These are phyloP conservation scores for Xerocomellus chrysenteron DNA, from an alignment of 768 basidiomycete species.

Conservation along the genomic window DNA sequence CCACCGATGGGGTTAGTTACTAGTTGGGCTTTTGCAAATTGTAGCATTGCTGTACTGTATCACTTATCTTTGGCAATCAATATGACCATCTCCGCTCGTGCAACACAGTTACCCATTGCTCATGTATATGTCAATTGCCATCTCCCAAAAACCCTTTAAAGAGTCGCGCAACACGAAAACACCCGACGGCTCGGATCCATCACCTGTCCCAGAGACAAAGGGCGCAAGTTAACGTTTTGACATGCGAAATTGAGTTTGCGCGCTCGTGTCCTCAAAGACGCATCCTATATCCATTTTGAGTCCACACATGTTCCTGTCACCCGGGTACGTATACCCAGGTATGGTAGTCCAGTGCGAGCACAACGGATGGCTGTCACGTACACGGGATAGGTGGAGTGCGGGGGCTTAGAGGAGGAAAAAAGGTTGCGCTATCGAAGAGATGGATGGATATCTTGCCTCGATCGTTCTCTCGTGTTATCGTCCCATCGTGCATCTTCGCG, in stretches of 20 bases:
- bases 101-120: background rate
- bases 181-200: slow-evolving; percentile 15
- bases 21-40: slow-evolving; percentile 17
- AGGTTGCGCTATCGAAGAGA: background rate
- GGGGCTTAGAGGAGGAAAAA: background rate
- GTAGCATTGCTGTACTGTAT: slow-evolving; percentile 24
- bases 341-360: slow-evolving; percentile 9
- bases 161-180: background rate
- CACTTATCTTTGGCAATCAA: slow-evolving; percentile 18
- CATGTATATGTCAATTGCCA: slow-evolving; percentile 5
- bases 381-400: background rate
- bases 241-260: slow-evolving; percentile 8
- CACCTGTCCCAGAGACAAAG: background rate
- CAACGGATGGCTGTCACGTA: slow-evolving; percentile 2
- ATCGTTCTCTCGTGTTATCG: background rate
- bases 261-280: background rate
- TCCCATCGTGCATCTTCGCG: background rate
- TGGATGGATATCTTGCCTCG: background rate
- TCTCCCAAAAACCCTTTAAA: background rate
- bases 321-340: slow-evolving; percentile 3
- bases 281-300: slow-evolving; percentile 11
- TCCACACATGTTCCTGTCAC: background rate
- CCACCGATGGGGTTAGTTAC: slow-evolving; percentile 11
- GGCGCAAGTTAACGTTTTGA: slow-evolving; percentile 10
- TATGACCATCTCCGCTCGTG: slow-evolving; percentile 1